Evolutionary conservation across 2,329 filamentous ascomycete species (phyloP).

Genomic region (Fusarium decemcellulare): DNA sequence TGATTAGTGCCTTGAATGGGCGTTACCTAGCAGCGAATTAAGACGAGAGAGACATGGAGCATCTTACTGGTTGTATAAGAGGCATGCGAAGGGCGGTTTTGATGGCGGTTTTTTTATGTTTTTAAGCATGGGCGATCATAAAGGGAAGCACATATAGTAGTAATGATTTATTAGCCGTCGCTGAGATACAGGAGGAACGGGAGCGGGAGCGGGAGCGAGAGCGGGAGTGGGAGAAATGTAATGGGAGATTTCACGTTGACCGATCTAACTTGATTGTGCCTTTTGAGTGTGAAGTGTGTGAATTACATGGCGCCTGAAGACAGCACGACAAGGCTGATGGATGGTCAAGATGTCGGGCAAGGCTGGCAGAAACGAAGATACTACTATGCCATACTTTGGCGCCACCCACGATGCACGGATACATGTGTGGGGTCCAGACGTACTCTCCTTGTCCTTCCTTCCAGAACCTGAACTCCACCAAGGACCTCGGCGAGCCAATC

Average conservation of each 20-base stretch:
- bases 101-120: conserved; percentile 30
- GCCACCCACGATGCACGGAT: conserved; percentile 21
- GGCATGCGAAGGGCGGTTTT: conserved; percentile 21
- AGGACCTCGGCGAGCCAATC: conserved; percentile 35
- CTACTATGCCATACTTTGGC: too few species aligned
- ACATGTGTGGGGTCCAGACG: conserved; percentile 38
- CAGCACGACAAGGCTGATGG: background rate
- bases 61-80: conserved; percentile 43
- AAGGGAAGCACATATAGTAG: conserved; percentile 43
- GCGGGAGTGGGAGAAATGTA: conserved; percentile 33
- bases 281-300: background rate
- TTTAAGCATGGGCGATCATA: conserved; percentile 41
- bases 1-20: conserved; percentile 13
- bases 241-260: conserved; percentile 37
- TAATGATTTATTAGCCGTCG: conserved; percentile 43
- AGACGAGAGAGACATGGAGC: conserved; percentile 19
- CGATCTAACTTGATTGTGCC: background rate
- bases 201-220: conserved; percentile 9
- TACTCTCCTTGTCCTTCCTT: conserved; percentile 32
- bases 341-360: conserved; percentile 20
- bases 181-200: background rate
- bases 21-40: conserved; percentile 22
- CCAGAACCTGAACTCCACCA: conserved; percentile 34
- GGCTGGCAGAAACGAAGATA: conserved; percentile 1
- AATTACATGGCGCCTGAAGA: too few species aligned